Evolutionary conservation across 2,329 filamentous ascomycete species (phyloP).

Genomic region (Didymella keratinophila): DNA sequence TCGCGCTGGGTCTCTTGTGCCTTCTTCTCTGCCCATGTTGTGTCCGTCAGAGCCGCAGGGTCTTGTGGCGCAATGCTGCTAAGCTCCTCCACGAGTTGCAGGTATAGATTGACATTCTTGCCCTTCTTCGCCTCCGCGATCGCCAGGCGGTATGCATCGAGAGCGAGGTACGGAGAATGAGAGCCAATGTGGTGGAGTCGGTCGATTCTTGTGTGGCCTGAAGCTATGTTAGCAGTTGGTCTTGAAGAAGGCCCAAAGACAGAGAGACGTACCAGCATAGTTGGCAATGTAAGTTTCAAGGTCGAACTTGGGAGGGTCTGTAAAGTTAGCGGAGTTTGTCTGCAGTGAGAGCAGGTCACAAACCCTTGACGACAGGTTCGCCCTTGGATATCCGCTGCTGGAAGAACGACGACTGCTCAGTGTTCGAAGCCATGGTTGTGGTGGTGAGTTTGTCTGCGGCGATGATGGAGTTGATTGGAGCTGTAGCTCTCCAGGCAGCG

Average conservation of each 20-base stretch:
- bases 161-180: slow-evolving; percentile 75
- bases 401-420: slow-evolving; percentile 50
- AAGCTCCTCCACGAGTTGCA: slow-evolving; percentile 71
- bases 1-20: slow-evolving; percentile 73
- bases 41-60: slow-evolving; percentile 71
- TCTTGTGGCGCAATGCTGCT: slow-evolving; percentile 70
- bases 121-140: slow-evolving; percentile 78
- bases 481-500: slow-evolving; percentile 15
- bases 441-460: slow-evolving; percentile 22
- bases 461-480: slow-evolving; percentile 24
- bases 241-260: background rate
- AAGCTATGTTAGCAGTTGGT: background rate
- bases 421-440: slow-evolving; percentile 42
- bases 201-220: slow-evolving; percentile 81
- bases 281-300: slow-evolving; percentile 90
- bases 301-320: slow-evolving; percentile 86
- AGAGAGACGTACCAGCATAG: slow-evolving; percentile 72
- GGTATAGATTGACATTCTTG: slow-evolving; percentile 76
- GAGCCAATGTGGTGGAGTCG: slow-evolving; percentile 83
- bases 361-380: slow-evolving; percentile 46
- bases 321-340: slow-evolving; percentile 26
- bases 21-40: slow-evolving; percentile 75
- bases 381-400: slow-evolving; percentile 39
- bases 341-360: background rate
- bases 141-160: slow-evolving; percentile 82